A percentile compares a stretch with the other conserved stretches of the same genome.
Conservation (phyloP, 2,329 filamentous ascomycete genomes). For the Colletotrichum brevisporum region DNA sequence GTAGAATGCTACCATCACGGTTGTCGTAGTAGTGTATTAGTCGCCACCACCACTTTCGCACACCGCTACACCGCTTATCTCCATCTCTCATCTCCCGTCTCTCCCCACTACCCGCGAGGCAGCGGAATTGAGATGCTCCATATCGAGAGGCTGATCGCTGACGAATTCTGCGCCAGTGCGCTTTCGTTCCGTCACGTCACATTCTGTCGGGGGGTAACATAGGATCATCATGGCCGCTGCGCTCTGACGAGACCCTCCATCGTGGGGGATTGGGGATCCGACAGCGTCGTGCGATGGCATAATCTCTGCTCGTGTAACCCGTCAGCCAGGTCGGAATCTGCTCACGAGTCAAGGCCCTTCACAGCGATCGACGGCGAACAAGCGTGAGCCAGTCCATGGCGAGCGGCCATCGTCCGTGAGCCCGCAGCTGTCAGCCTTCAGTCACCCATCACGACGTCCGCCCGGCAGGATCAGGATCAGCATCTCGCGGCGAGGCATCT, state of each 20-base stretch:
- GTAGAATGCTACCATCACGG: constrained; percentile 22
- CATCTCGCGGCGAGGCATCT: background rate
- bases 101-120: background rate
- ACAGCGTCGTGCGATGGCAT: background rate
- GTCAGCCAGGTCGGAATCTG: constrained; percentile 6
- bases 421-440: constrained; percentile 20
- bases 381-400: background rate
- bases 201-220: background rate
- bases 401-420: constrained; percentile 18
- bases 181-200: constrained; percentile 23
- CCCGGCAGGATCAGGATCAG: background rate
- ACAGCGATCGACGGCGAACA: constrained; percentile 6
- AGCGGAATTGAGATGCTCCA: constrained; percentile 25
- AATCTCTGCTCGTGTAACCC: background rate
- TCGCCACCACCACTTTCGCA: background rate
- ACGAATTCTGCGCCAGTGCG: background rate
- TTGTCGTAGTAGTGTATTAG: constrained; percentile 6
- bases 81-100: no score
- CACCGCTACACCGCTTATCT: constrained; percentile 21
- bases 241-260: constrained; percentile 22
- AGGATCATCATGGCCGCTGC: constrained; percentile 11
- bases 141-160: constrained; percentile 3
- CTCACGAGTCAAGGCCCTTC: constrained; percentile 20
- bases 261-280: constrained; percentile 19
- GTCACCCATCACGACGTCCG: background rate